Percentiles rank a stretch among this genome's conserved stretches.
Conservation (phyloP, 768 basidiomycete species). For the Holtermanniella nyarrowii region DNA sequence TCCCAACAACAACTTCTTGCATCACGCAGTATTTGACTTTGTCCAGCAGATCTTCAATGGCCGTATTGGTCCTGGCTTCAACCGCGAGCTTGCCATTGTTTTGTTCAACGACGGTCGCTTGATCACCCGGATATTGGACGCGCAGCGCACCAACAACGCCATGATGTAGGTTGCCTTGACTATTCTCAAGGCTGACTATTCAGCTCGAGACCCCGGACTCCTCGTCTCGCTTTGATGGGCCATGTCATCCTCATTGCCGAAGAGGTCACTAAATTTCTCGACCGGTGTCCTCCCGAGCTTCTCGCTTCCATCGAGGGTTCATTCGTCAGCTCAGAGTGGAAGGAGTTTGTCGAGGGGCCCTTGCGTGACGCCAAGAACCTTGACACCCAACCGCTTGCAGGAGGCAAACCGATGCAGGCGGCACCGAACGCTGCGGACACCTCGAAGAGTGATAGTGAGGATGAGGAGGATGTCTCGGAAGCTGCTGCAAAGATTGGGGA, state of each 20-base stretch:
- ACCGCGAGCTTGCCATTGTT: conserved; percentile 70
- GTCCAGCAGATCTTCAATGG: conserved; percentile 92
- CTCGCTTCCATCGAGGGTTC: conserved; percentile 54
- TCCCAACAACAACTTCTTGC: conserved; percentile 95
- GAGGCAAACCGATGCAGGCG: conserved; percentile 39
- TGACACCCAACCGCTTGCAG: conserved; percentile 70
- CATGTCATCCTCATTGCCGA: conserved; percentile 91
- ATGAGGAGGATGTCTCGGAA: conserved; percentile 8
- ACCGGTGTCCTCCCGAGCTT: conserved; percentile 74
- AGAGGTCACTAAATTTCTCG: conserved; percentile 80
- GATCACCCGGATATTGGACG: conserved; percentile 76
- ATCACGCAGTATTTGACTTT: conserved; percentile 90
- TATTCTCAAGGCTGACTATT: neutral
- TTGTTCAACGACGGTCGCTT: conserved; percentile 78
- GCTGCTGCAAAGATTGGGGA: conserved; percentile 23
- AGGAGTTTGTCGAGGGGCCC: conserved; percentile 73
- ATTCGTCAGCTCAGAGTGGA: conserved; percentile 73
- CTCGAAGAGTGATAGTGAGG: conserved; percentile 20
- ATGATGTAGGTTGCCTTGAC: conserved; percentile 50
- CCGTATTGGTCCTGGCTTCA: conserved; percentile 61
- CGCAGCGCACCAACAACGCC: conserved; percentile 65
- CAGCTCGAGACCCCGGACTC: conserved; percentile 52
- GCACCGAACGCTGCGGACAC: conserved; percentile 13
- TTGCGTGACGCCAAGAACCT: conserved; percentile 77
- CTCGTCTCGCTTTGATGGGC: conserved; percentile 84